Evolutionary conservation across 2,329 filamentous ascomycete genomes (phyloP).

Genomic region (Fusarium papillatum): DNA sequence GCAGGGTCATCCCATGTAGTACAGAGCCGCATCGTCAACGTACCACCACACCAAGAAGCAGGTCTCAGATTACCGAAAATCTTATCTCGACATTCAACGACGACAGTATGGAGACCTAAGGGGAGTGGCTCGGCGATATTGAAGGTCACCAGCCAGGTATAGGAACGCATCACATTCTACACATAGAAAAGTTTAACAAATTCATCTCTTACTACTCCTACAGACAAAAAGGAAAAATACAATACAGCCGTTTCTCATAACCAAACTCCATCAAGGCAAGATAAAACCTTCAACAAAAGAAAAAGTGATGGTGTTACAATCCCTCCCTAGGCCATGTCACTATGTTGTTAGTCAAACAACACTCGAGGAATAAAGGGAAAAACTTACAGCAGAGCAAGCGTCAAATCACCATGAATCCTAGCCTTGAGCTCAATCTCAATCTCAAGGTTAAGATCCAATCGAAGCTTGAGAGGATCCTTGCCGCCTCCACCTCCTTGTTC

Average conservation of each 20-base stretch:
- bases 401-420: conserved; percentile 87
- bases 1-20: background rate
- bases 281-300: background rate
- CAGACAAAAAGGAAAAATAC: background rate
- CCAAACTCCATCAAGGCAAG: conserved; percentile 27
- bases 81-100: background rate
- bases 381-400: conserved; percentile 75
- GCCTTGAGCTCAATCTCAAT: conserved; percentile 90
- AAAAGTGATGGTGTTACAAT: conserved; percentile 12
- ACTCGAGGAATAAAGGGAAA: background rate
- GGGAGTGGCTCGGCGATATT: background rate
- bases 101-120: too few relatives aligned
- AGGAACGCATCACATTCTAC: conserved; percentile 31
- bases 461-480: conserved; percentile 69
- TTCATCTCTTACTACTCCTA: conserved; percentile 35
- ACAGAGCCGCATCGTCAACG: background rate
- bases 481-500: conserved; percentile 36
- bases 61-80: background rate
- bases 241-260: conserved; percentile 29
- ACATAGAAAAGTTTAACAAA: conserved; percentile 2
- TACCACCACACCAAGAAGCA: background rate
- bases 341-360: conserved; percentile 38
- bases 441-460: conserved; percentile 85
- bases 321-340: conserved; percentile 44
- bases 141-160: conserved; percentile 4